Conservation (phyloP, 345 rosid species). For the Gossypium ekmanianum region DNA sequence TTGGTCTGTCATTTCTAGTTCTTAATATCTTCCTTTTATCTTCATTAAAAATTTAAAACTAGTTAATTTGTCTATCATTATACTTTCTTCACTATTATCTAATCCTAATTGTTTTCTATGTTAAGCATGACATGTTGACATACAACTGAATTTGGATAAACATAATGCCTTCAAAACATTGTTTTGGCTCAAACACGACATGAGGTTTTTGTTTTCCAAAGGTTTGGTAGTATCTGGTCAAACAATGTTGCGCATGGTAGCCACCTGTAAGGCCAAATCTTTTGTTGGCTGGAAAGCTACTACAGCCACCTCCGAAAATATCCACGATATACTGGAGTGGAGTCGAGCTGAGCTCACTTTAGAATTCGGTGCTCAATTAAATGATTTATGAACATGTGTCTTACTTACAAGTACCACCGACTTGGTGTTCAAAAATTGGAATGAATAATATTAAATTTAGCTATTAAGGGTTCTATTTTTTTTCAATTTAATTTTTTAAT, state of each 20-base stretch:
- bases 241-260: neutral
- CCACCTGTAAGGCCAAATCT: neutral
- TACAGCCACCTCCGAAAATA: neutral
- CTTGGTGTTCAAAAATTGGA: neutral
- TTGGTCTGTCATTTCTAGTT: neutral
- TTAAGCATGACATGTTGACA: neutral
- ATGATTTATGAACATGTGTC: too few species aligned
- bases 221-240: neutral
- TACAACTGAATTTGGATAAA: conserved; percentile 3
- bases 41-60: neutral
- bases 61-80: neutral
- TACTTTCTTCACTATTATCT: neutral
- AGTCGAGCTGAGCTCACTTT: too few species aligned
- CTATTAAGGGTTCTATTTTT: too few species aligned
- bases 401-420: too few species aligned
- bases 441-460: too few species aligned
- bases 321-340: too few species aligned
- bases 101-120: neutral
- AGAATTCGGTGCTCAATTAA: too few species aligned
- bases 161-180: neutral
- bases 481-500: too few species aligned
- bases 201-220: neutral
- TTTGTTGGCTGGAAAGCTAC: neutral
- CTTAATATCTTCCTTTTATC: neutral
- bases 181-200: neutral